Conservation (phyloP, 768 basidiomycete species). For the Roridomyces roridus region DNA sequence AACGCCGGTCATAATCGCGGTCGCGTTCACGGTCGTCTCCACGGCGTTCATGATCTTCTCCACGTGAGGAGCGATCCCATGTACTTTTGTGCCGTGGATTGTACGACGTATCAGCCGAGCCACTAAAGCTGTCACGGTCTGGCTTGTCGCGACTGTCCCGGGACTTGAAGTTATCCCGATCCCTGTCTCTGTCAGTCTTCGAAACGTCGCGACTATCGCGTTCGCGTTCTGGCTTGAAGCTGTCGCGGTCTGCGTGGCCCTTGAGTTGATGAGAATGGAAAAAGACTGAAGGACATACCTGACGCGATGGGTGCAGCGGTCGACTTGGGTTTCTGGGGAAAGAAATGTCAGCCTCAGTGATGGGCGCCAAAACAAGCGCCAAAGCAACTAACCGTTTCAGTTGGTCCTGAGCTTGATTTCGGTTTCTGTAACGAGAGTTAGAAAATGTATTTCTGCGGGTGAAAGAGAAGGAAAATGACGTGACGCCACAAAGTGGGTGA, state of each 20-base stretch:
- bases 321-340: conserved; percentile 23
- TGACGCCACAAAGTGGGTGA: conserved; percentile 1
- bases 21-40: not conserved
- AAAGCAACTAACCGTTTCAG: conserved; percentile 8
- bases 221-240: conserved; percentile 5
- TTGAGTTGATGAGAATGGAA: conserved; percentile 13
- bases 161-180: not conserved
- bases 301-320: conserved; percentile 12
- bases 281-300: not conserved
- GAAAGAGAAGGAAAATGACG: not conserved
- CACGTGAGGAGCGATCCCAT: conserved; percentile 11
- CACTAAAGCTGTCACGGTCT: not conserved
- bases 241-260: conserved; percentile 17
- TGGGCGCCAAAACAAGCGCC: not conserved
- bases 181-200: not conserved
- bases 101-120: not conserved
- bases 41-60: not conserved
- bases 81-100: conserved; percentile 11
- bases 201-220: not conserved
- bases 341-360: not conserved
- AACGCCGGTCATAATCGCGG: not conserved
- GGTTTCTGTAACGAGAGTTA: conserved; percentile 8
- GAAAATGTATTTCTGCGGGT: not conserved
- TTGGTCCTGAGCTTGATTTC: conserved; percentile 2
- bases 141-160: not conserved